A percentile compares a stretch with the other conserved stretches of the same genome.
phyloP scores from a whole-genome alignment of 2,329 filamentous ascomycete genomes.

The Zarea fungicola region DNA sequence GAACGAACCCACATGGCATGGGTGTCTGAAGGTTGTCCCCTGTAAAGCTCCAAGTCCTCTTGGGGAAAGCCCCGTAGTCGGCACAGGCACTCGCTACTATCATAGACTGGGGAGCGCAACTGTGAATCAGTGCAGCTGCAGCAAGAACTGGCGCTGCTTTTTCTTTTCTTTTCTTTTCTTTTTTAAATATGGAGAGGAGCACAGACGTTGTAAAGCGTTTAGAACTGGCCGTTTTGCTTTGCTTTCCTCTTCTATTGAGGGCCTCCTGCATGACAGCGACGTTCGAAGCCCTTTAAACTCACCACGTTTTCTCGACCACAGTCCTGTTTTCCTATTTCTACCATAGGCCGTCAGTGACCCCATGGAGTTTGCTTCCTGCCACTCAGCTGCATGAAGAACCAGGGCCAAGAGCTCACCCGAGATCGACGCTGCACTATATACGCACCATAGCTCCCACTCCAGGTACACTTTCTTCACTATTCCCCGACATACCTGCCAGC shows the following conservation, averaged over 20 bases:
- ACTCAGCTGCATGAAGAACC: neutral
- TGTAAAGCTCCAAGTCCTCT: neutral
- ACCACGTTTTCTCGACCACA: too few relatives aligned
- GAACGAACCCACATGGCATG: conserved; percentile 5
- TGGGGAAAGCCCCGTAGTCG: neutral
- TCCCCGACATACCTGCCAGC: neutral
- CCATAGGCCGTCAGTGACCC: too few relatives aligned
- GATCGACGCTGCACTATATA: conserved; percentile 13
- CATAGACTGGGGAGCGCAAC: too few relatives aligned
- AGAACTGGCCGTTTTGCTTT: conserved; percentile 6
- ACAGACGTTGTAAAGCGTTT: conserved; percentile 5
- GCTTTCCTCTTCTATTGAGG: conserved; percentile 8
- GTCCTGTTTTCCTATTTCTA: too few relatives aligned
- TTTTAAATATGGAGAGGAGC: conserved; percentile 12
- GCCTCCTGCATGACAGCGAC: conserved; percentile 10
- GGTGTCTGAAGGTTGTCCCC: conserved; percentile 3
- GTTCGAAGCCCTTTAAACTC: too few relatives aligned
- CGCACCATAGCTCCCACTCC: conserved; percentile 5
- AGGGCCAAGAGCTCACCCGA: conserved; percentile 6
- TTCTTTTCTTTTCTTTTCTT: too few relatives aligned
- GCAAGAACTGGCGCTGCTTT: too few relatives aligned
- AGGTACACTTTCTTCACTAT: neutral
- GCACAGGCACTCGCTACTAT: conserved; percentile 5
- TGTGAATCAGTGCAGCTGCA: too few relatives aligned
- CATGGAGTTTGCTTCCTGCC: neutral